Percentiles rank a stretch among this genome's conserved stretches.
Evolutionary conservation across 2,329 filamentous ascomycete species (phyloP).

Genomic region (Juglanconis sp.): DNA sequence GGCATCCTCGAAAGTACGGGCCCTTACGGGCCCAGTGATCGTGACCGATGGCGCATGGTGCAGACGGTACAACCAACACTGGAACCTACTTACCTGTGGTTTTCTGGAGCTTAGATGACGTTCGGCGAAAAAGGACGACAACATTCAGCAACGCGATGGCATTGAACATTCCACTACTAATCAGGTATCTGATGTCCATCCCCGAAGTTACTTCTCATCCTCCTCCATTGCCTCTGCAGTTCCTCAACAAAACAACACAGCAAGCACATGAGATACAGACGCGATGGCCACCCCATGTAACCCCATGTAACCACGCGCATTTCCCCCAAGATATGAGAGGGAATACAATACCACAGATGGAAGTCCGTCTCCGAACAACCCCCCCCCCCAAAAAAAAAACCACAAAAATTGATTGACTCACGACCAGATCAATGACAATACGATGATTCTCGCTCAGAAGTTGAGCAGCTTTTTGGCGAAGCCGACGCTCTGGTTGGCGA

Average conservation of each 20-base stretch:
- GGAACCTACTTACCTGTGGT: too few species aligned
- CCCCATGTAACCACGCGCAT: background rate
- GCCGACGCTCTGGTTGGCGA: constrained; percentile 41
- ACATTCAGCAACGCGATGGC: too few species aligned
- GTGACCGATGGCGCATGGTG: too few species aligned
- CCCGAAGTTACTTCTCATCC: background rate
- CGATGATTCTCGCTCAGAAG: constrained; percentile 5
- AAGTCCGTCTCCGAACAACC: background rate
- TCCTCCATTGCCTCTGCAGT: background rate
- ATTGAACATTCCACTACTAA: background rate
- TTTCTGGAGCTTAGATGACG: too few species aligned
- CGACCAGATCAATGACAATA: background rate
- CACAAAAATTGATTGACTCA: background rate
- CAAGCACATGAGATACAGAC: constrained; percentile 3
- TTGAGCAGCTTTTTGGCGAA: constrained; percentile 42
- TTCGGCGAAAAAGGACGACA: too few species aligned
- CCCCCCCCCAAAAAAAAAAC: too few species aligned
- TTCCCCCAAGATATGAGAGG: constrained; percentile 7
- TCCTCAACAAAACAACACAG: background rate
- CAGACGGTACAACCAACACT: too few species aligned
- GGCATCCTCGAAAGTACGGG: background rate
- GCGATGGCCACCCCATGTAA: constrained; percentile 1
- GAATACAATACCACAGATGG: background rate
- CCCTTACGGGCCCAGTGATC: too few species aligned
- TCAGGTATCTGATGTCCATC: background rate